Conservation (phyloP, 2,329 filamentous ascomycete species). For the Emericellopsis atlantica region DNA sequence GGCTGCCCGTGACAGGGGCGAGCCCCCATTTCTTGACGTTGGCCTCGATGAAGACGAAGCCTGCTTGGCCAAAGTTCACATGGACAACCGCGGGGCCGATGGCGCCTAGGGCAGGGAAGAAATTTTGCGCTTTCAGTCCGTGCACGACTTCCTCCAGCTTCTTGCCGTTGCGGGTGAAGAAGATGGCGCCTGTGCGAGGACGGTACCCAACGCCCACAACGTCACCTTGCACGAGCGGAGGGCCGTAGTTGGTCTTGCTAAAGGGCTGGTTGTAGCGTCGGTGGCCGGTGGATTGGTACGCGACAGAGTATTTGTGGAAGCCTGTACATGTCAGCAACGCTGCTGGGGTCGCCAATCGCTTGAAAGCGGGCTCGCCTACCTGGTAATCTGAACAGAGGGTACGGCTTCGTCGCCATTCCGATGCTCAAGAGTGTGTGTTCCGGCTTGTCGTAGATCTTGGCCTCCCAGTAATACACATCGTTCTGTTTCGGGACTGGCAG, state of each 20-base stretch:
- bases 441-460: slow-evolving; percentile 96
- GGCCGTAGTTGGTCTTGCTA: slow-evolving; percentile 64
- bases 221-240: slow-evolving; percentile 80
- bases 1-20: slow-evolving; percentile 86
- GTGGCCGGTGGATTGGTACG: slow-evolving; percentile 78
- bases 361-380: slow-evolving; percentile 37
- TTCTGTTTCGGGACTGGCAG: slow-evolving; percentile 96
- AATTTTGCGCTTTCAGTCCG: slow-evolving; percentile 87
- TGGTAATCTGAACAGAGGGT: slow-evolving; percentile 85
- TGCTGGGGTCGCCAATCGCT: not conserved
- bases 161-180: slow-evolving; percentile 98
- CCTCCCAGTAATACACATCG: slow-evolving; percentile 99
- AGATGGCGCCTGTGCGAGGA: slow-evolving; percentile 85
- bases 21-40: slow-evolving; percentile 99
- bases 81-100: slow-evolving; percentile 88
- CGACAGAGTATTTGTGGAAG: slow-evolving; percentile 84
- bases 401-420: slow-evolving; percentile 92
- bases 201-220: slow-evolving; percentile 93
- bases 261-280: slow-evolving; percentile 93
- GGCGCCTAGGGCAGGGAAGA: slow-evolving; percentile 94
- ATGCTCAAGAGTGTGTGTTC: slow-evolving; percentile 79
- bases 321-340: slow-evolving; percentile 28
- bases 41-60: slow-evolving; percentile 97
- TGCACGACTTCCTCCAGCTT: slow-evolving; percentile 90
- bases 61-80: slow-evolving; percentile 95